Conservation (phyloP, 2,329 filamentous ascomycete species). For the Apiospora rasikravindrae region DNA sequence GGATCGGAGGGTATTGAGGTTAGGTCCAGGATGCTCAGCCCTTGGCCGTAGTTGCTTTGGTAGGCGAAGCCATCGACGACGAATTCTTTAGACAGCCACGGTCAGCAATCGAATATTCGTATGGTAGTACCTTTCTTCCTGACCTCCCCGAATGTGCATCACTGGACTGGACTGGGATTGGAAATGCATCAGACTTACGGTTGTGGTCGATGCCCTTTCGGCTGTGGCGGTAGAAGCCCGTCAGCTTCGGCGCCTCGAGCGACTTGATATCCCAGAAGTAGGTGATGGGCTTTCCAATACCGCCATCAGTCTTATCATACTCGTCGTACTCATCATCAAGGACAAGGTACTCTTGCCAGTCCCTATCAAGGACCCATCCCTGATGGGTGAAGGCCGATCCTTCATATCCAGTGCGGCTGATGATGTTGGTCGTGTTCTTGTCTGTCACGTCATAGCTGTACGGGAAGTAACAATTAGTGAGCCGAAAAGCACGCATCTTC, state of each 20-base stretch:
- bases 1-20: slow-evolving; percentile 46
- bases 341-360: slow-evolving; percentile 52
- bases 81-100: slow-evolving; percentile 38
- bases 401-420: slow-evolving; percentile 58
- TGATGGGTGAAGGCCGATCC: slow-evolving; percentile 65
- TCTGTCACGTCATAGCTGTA: slow-evolving; percentile 53
- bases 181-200: slow-evolving; percentile 27
- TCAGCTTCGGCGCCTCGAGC: slow-evolving; percentile 49
- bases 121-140: background rate
- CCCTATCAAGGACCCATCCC: slow-evolving; percentile 56
- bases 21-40: slow-evolving; percentile 49
- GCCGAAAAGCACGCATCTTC: background rate
- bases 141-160: background rate
- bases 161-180: background rate
- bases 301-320: slow-evolving; percentile 42
- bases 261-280: slow-evolving; percentile 57
- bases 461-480: background rate
- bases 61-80: slow-evolving; percentile 50
- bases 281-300: slow-evolving; percentile 52
- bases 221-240: slow-evolving; percentile 48
- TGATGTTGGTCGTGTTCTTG: slow-evolving; percentile 52
- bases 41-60: slow-evolving; percentile 57
- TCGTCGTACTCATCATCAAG: slow-evolving; percentile 62
- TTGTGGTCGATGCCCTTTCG: slow-evolving; percentile 53
- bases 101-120: background rate